Conservation (phyloP, 352 stramenopile genomes). For the Hyaloperonospora brassicae region DNA sequence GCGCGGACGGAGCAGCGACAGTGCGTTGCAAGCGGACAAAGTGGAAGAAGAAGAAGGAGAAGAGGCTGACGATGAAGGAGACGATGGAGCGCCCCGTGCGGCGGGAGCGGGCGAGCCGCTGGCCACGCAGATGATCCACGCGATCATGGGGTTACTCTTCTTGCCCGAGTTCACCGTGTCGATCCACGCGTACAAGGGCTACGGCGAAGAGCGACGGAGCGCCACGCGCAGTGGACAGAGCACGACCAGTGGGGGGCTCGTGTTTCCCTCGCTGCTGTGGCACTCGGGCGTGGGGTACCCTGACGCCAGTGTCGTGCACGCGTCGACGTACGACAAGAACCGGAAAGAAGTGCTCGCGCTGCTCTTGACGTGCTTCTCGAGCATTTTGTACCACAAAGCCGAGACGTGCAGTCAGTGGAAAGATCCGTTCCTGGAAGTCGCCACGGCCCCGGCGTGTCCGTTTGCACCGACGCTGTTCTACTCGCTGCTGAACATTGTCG, state of each 20-base stretch:
- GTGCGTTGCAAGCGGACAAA: constrained; percentile 30
- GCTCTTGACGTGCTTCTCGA: constrained; percentile 91
- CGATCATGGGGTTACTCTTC: constrained; percentile 82
- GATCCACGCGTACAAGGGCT: constrained; percentile 77
- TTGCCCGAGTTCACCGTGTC: constrained; percentile 82
- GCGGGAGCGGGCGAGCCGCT: constrained; percentile 29
- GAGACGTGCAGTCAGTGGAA: constrained; percentile 88
- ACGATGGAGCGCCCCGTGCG: constrained; percentile 19
- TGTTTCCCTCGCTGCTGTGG: constrained; percentile 77
- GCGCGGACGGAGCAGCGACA: constrained; percentile 2
- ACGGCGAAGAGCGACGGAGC: constrained; percentile 63
- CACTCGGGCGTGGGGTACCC: constrained; percentile 73
- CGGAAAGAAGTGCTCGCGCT: constrained; percentile 93
- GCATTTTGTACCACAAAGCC: constrained; percentile 92
- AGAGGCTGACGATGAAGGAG: constrained; percentile 25
- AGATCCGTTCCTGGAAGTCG: constrained; percentile 88
- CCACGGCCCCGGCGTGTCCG: constrained; percentile 82
- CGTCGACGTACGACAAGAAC: constrained; percentile 88
- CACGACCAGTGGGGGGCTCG: constrained; percentile 30
- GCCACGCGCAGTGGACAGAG: constrained; percentile 41
- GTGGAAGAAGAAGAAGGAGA: constrained; percentile 20
- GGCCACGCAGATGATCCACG: constrained; percentile 71
- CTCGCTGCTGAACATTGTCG: constrained; percentile 92
- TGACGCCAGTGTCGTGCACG: constrained; percentile 61
- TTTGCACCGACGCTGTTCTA: constrained; percentile 94